A percentile compares a stretch with the other conserved stretches of the same genome.
phyloP scores from a whole-genome alignment of 371 early-diverging fungal genomes.

The Syncephalastrum racemosum region DNA sequence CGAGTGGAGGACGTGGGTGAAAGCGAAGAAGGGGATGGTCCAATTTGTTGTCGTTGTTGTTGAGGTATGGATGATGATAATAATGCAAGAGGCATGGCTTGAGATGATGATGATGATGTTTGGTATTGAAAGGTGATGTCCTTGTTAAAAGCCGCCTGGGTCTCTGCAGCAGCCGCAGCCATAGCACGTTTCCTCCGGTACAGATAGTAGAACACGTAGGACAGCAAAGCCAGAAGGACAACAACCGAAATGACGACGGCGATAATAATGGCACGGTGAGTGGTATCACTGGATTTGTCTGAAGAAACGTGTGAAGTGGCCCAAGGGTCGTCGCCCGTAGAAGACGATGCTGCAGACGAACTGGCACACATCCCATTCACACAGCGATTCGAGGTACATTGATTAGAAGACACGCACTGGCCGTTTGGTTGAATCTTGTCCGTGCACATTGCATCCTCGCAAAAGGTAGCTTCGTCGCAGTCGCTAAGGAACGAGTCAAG shows the following conservation, averaged over 20 bases:
- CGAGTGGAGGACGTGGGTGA: background rate
- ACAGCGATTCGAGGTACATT: slow-evolving; percentile 15
- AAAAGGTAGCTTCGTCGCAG: slow-evolving; percentile 23
- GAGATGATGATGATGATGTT: background rate
- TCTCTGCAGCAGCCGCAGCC: background rate
- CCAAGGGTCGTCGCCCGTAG: background rate
- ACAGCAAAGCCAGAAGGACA: background rate
- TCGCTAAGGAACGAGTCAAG: slow-evolving; percentile 22
- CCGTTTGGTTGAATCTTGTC: slow-evolving; percentile 8
- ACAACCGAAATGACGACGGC: too few relatives aligned
- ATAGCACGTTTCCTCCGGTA: slow-evolving; percentile 1
- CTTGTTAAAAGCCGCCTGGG: background rate
- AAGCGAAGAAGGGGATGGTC: slow-evolving; percentile 1
- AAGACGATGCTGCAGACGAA: background rate
- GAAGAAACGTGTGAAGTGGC: background rate
- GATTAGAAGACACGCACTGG: slow-evolving; percentile 20
- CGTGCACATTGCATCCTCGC: slow-evolving; percentile 14
- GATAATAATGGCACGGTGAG: slow-evolving; percentile 18
- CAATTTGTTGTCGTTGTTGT: slow-evolving; percentile 6
- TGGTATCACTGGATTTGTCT: background rate
- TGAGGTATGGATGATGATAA: slow-evolving; percentile 3
- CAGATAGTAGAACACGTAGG: slow-evolving; percentile 5
- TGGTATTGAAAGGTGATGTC: background rate
- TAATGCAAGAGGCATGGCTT: background rate
- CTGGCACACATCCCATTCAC: background rate